Percentiles rank a stretch among this genome's conserved stretches.
Conservation (phyloP, 78 protist species). For the Bigelowiella natans region DNA sequence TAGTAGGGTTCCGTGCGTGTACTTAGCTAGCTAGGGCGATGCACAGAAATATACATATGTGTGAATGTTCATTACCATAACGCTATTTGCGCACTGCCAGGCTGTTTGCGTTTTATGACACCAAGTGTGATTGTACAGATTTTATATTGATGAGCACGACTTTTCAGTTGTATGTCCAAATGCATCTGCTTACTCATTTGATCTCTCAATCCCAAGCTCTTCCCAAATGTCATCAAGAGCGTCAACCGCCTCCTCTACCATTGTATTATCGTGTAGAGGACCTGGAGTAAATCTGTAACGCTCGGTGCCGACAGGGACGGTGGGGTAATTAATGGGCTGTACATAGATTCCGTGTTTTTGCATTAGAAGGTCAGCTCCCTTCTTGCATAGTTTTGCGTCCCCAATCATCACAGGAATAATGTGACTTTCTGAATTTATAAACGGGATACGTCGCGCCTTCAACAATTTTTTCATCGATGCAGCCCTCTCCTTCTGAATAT, state of each 20-base stretch:
- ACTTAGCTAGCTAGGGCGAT: too few relatives aligned
- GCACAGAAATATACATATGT: background rate
- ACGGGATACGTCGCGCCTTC: slow-evolving; percentile 30
- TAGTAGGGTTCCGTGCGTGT: too few relatives aligned
- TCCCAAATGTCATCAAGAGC: slow-evolving; percentile 50
- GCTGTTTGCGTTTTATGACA: background rate
- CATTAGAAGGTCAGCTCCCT: slow-evolving; percentile 59
- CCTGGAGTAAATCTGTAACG: slow-evolving; percentile 44
- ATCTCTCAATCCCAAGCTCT: slow-evolving; percentile 14
- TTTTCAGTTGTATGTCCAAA: background rate
- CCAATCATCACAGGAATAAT: slow-evolving; percentile 77
- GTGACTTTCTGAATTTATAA: slow-evolving; percentile 53
- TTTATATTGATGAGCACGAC: too few relatives aligned
- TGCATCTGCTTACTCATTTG: background rate
- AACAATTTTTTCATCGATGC: background rate
- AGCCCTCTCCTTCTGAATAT: slow-evolving; percentile 25
- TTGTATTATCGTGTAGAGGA: background rate
- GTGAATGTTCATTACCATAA: background rate
- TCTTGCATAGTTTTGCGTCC: slow-evolving; percentile 56
- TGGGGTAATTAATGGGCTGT: slow-evolving; percentile 85
- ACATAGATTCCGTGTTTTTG: slow-evolving; percentile 58
- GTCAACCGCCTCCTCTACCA: slow-evolving; percentile 42
- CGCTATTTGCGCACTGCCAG: background rate
- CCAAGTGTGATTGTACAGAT: too few relatives aligned
- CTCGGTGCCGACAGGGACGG: slow-evolving; percentile 70